A percentile compares a stretch with the other conserved stretches of the same genome.
Evolutionary conservation across 2,329 filamentous ascomycete genomes (phyloP).

Genomic region (Endothia cerciana): DNA sequence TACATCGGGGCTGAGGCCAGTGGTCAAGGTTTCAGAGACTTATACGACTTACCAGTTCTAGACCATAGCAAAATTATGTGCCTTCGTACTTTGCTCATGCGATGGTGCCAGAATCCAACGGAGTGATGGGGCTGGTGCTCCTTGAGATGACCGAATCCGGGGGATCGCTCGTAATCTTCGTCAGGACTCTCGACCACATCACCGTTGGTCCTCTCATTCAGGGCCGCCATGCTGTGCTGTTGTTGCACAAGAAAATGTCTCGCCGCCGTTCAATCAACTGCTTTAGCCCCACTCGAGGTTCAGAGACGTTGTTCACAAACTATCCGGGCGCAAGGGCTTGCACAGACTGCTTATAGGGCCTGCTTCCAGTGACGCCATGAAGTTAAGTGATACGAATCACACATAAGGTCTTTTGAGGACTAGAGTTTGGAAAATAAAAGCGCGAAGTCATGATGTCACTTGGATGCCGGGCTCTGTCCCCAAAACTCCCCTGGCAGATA

Average conservation of each 20-base stretch:
- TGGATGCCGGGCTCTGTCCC: neutral
- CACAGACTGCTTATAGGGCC: neutral
- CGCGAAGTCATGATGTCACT: slow-evolving; percentile 16
- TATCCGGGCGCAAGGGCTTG: neutral
- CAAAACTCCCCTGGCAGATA: neutral
- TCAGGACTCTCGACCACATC: neutral
- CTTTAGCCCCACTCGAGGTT: neutral
- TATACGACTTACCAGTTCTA: slow-evolving; percentile 32
- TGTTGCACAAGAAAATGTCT: neutral
- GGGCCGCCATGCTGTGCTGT: neutral
- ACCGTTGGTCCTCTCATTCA: neutral
- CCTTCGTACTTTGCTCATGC: slow-evolving; percentile 35
- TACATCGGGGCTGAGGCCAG: neutral
- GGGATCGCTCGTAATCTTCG: neutral
- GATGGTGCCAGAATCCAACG: slow-evolving; percentile 51
- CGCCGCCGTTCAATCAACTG: neutral
- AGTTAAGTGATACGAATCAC: neutral
- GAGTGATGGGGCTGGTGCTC: slow-evolving; percentile 35
- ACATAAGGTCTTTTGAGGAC: neutral
- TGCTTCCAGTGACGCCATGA: neutral
- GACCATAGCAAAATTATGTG: slow-evolving; percentile 36
- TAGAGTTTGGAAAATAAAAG: neutral
- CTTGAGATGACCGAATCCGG: slow-evolving; percentile 8
- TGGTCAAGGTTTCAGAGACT: neutral
- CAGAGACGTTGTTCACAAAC: neutral